Conservation (phyloP, 2,329 filamentous ascomycete genomes). For the Trichoderma sp. region DNA sequence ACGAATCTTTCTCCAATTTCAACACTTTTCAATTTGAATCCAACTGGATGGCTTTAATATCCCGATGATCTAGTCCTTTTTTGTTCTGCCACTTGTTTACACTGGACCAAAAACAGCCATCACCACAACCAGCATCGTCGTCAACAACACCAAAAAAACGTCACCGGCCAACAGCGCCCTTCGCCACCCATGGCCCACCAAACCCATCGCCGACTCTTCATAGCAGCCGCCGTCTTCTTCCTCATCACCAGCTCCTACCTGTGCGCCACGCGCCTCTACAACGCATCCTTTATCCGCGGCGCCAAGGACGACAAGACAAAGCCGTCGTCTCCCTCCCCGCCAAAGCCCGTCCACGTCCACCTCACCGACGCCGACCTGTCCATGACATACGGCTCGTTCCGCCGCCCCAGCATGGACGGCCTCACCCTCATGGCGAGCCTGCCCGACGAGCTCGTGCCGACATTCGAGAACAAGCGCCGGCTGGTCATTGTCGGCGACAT, state of each 20-base stretch:
- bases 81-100: not conserved
- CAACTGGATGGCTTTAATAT: not conserved
- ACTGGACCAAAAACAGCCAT: not conserved
- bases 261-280: conserved; percentile 35
- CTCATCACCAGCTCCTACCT: conserved; percentile 36
- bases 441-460: conserved; percentile 33
- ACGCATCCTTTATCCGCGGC: conserved; percentile 9
- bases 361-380: conserved; percentile 33
- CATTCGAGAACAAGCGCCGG: conserved; percentile 48
- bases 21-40: not conserved
- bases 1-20: not conserved
- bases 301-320: not conserved
- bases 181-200: conserved; percentile 24
- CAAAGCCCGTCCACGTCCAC: conserved; percentile 16
- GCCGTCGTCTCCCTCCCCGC: not conserved
- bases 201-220: conserved; percentile 32
- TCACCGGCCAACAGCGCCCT: not conserved
- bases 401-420: conserved; percentile 38
- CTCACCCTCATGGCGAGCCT: conserved; percentile 34
- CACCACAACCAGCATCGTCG: not conserved
- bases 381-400: conserved; percentile 43
- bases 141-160: not conserved
- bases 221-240: conserved; percentile 34
- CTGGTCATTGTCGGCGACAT: conserved; percentile 88
- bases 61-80: not conserved